These are phyloP conservation scores for Eucalyptus cloeziana DNA, from an alignment of 345 rosid genomes.

Conservation along the genomic window DNA sequence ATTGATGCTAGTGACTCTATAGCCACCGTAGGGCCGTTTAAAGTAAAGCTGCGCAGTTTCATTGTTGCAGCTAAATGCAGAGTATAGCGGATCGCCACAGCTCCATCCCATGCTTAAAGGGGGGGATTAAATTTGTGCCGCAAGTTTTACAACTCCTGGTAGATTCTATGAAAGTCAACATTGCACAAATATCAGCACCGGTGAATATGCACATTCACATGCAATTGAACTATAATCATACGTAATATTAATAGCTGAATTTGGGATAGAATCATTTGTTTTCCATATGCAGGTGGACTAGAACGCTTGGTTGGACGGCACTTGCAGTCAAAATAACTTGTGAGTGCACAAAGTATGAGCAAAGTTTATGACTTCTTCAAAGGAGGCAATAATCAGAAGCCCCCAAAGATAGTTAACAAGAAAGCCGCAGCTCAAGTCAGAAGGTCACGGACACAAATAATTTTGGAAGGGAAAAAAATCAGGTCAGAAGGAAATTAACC, in stretches of 20 bases:
- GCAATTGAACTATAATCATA: neutral
- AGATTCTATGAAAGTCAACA: neutral
- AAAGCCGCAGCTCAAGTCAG: too few relatives aligned
- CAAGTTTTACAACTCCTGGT: neutral
- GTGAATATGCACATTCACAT: neutral
- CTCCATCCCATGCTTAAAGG: slow-evolving; percentile 1
- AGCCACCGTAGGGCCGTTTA: too few relatives aligned
- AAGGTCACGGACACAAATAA: too few relatives aligned
- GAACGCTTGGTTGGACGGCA: too few relatives aligned
- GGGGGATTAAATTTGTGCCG: neutral
- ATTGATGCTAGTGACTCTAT: too few relatives aligned
- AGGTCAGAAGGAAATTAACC: neutral
- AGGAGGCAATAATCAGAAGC: too few relatives aligned
- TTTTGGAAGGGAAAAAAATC: neutral
- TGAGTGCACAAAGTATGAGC: neutral
- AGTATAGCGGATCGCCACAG: too few relatives aligned
- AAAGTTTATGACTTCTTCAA: neutral
- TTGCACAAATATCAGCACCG: neutral
- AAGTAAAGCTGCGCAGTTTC: too few relatives aligned
- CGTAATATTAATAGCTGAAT: neutral
- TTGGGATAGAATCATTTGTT: neutral
- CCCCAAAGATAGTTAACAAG: too few relatives aligned
- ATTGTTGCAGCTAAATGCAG: too few relatives aligned
- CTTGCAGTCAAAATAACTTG: neutral
- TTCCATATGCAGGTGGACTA: neutral